Evolutionary conservation across 2,329 filamentous ascomycete species (phyloP).

Genomic region (Stachybotrys chartarum): DNA sequence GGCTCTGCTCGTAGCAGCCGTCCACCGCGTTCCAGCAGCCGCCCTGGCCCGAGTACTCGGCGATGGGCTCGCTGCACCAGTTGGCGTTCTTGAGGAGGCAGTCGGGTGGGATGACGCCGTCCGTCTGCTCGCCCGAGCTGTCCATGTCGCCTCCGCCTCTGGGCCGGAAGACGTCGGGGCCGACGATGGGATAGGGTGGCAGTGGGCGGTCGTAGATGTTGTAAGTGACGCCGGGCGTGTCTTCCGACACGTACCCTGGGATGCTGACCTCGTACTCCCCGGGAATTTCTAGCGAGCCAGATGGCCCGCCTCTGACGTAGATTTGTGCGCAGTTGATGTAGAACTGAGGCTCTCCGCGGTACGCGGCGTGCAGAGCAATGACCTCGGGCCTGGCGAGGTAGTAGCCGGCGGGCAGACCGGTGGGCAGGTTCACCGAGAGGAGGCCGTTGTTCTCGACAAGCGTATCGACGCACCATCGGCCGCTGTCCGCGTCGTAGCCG

Average conservation of each 20-base stretch:
- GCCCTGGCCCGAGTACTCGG: slow-evolving; percentile 43
- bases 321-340: slow-evolving; percentile 68
- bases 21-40: slow-evolving; percentile 53
- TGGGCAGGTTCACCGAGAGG: slow-evolving; percentile 55
- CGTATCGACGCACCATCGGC: slow-evolving; percentile 64
- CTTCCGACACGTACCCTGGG: slow-evolving; percentile 54
- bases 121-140: slow-evolving; percentile 16
- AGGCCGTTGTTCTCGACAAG: slow-evolving; percentile 58
- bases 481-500: slow-evolving; percentile 49
- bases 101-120: slow-evolving; percentile 45
- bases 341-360: slow-evolving; percentile 59
- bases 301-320: slow-evolving; percentile 44
- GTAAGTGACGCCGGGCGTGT: slow-evolving; percentile 50
- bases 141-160: slow-evolving; percentile 8
- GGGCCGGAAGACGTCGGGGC: slow-evolving; percentile 45
- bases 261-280: slow-evolving; percentile 49
- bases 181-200: slow-evolving; percentile 46
- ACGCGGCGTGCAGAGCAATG: slow-evolving; percentile 59
- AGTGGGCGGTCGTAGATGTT: slow-evolving; percentile 51
- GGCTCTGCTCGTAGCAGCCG: slow-evolving; percentile 51
- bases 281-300: slow-evolving; percentile 39
- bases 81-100: slow-evolving; percentile 63
- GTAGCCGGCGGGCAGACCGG: slow-evolving; percentile 53
- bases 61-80: slow-evolving; percentile 61
- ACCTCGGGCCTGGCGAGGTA: slow-evolving; percentile 69